phyloP scores from a whole-genome alignment of 768 basidiomycete species.

The Calocera cornea region DNA sequence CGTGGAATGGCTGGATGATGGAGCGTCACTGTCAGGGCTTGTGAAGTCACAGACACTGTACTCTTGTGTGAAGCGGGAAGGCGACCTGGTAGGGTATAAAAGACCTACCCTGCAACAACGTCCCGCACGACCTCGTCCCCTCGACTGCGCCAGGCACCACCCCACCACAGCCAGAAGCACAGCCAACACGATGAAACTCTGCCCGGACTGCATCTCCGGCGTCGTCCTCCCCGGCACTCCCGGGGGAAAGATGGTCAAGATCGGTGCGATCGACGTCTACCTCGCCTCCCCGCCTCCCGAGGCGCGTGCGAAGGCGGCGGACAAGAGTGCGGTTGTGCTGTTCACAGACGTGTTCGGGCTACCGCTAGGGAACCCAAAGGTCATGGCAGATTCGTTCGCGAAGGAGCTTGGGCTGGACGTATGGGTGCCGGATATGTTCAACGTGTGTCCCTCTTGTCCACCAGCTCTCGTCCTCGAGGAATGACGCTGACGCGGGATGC shows the following conservation, averaged over 20 bases:
- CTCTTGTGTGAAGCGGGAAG: too few species aligned
- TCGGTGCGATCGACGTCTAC: not conserved
- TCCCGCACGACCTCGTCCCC: too few species aligned
- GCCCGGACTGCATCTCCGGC: not conserved
- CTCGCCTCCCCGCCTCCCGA: not conserved
- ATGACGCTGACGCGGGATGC: not conserved
- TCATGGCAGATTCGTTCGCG: slow-evolving; percentile 44
- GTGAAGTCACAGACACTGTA: too few species aligned
- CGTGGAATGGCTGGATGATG: too few species aligned
- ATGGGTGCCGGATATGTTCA: slow-evolving; percentile 1
- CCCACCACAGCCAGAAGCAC: too few species aligned
- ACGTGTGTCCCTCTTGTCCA: not conserved
- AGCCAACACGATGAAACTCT: not conserved
- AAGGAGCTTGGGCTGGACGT: slow-evolving; percentile 13
- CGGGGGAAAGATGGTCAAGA: not conserved
- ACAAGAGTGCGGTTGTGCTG: slow-evolving; percentile 35
- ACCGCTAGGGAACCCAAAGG: slow-evolving; percentile 37
- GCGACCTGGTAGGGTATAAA: too few species aligned
- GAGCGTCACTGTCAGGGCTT: too few species aligned
- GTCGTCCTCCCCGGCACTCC: not conserved
- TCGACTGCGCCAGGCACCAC: too few species aligned
- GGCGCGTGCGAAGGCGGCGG: not conserved
- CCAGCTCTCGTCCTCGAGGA: not conserved
- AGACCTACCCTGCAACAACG: too few species aligned
- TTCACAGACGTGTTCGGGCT: slow-evolving; percentile 48